Evolutionary conservation across 164 flowering plant species (phyloP), one percentile per base, ranked within the genome.

Genomic region (Echeveria elegans): DNA sequence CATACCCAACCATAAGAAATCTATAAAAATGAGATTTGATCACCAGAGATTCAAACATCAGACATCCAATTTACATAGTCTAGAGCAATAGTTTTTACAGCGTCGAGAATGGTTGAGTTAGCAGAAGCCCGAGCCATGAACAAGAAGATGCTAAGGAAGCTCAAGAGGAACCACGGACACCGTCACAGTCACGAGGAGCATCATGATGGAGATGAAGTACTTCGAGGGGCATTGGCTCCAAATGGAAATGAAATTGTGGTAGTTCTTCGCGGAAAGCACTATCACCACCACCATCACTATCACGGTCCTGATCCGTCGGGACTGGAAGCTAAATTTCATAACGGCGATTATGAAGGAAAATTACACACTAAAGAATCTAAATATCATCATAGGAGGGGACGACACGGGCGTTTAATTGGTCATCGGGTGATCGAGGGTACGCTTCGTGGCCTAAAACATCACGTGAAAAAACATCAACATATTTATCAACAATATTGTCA

Each of bases 371-470:
- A 43, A 43, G 15, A 26, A 14, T 34, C 37, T n/a, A n/a, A n/a
- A n/a, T n/a, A 34, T 34, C 61, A 56, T 56, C 61, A 56, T 29
- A 32, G 61, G 9, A 56, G 61, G 28, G 61, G 61, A 56, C 29
- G 16, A 23, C 19, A 14, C 1, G 61, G 61, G 7, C 61, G 16
- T 11, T n/a, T n/a, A n/a, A 6, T 26, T 3, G 58, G 58, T 1
- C 58, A 52, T 23, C 14, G 28, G 29, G 58, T 52, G 3, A 10
- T 52, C 16, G 58, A 52, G 28, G 58, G 61, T 56, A n/a, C n/a
- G n/a, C 61, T 56, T 12, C 61, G 61, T 28, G 61, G 61, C 28
- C 61, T 56, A 19, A 56, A 56, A 1, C 61, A 56, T 56, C 61
- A 56, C 15, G 61, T 4, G 11, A 56, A 29, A 56, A 56, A 9